phyloP scores from a whole-genome alignment of 306 rosid species.

The Leucaena leucocephala region DNA sequence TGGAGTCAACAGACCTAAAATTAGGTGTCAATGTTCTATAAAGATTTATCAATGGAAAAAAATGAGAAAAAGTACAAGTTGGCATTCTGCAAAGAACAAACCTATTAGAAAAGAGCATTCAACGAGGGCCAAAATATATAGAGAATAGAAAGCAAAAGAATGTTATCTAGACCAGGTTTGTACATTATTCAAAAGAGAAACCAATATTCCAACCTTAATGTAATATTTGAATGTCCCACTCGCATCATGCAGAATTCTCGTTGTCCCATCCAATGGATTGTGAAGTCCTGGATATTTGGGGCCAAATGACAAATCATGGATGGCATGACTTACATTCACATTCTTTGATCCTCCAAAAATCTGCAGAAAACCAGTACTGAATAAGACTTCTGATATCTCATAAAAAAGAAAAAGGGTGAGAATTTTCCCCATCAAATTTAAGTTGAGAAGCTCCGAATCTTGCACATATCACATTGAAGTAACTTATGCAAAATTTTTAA shows the following conservation, averaged over 20 bases:
- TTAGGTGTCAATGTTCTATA: neutral
- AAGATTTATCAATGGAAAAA: neutral
- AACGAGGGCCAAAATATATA: neutral
- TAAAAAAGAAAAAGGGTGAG: conserved; percentile 8
- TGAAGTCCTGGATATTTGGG: conserved; percentile 98
- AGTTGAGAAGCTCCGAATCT: neutral
- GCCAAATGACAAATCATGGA: conserved; percentile 97
- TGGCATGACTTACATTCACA: conserved; percentile 87
- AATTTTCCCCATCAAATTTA: neutral
- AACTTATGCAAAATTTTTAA: neutral
- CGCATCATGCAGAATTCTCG: conserved; percentile 69
- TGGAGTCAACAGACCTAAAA: neutral
- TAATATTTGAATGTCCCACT: conserved; percentile 98
- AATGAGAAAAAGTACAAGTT: neutral
- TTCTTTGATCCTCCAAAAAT: conserved; percentile 81
- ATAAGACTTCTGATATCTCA: neutral
- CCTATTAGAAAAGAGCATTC: neutral
- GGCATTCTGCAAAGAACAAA: conserved; percentile 12
- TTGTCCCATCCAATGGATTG: conserved; percentile 90
- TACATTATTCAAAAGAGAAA: neutral
- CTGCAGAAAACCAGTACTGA: conserved; percentile 53
- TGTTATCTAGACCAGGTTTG: conserved; percentile 22
- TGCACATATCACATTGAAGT: neutral
- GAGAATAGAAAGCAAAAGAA: neutral
- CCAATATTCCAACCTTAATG: conserved; percentile 69